A percentile compares a stretch with the other conserved stretches of the same genome.
Conservation (phyloP, 495 filamentous ascomycete species). For the Lophium mytilinum region DNA sequence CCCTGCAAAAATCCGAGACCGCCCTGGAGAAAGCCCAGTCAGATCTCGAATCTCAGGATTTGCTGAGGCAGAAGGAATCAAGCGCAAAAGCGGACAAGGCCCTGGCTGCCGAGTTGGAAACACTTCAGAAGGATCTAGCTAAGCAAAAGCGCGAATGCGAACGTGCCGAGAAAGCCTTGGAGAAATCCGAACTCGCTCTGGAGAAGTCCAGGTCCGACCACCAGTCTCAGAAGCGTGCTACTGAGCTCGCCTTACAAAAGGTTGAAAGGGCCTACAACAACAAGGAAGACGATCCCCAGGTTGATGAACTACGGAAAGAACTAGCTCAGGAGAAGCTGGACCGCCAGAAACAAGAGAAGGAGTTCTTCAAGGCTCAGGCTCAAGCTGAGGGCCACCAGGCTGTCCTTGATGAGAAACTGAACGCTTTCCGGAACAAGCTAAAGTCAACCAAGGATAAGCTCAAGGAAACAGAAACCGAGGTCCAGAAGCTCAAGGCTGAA, state of each 20-base stretch:
- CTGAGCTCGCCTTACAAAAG: slow-evolving; percentile 11
- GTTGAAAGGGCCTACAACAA: slow-evolving; percentile 18
- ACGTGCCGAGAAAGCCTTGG: slow-evolving; percentile 21
- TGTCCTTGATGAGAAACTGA: slow-evolving; percentile 58
- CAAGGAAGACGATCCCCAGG: slow-evolving; percentile 9
- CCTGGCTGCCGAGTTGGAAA: slow-evolving; percentile 37
- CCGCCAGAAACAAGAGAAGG: slow-evolving; percentile 35
- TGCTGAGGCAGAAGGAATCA: slow-evolving; percentile 51
- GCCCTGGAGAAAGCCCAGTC: slow-evolving; percentile 25
- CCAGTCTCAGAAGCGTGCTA: slow-evolving; percentile 9
- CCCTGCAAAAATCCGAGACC: slow-evolving; percentile 21
- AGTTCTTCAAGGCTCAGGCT: slow-evolving; percentile 26
- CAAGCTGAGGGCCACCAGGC: slow-evolving; percentile 50
- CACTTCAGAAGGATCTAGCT: slow-evolving; percentile 38
- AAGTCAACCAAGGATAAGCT: slow-evolving; percentile 59
- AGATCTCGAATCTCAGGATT: slow-evolving; percentile 47
- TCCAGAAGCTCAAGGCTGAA: slow-evolving; percentile 41
- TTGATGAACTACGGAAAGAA: slow-evolving; percentile 33
- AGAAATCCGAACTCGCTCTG: slow-evolving; percentile 39
- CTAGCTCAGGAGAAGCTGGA: slow-evolving; percentile 39
- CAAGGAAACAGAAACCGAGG: slow-evolving; percentile 46
- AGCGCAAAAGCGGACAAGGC: slow-evolving; percentile 52
- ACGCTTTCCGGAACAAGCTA: slow-evolving; percentile 58
- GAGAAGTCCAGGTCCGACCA: slow-evolving; percentile 4
- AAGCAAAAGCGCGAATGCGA: slow-evolving; percentile 7